Conservation (phyloP, 108 stramenopile genomes). For the Nitzschia putrida region DNA sequence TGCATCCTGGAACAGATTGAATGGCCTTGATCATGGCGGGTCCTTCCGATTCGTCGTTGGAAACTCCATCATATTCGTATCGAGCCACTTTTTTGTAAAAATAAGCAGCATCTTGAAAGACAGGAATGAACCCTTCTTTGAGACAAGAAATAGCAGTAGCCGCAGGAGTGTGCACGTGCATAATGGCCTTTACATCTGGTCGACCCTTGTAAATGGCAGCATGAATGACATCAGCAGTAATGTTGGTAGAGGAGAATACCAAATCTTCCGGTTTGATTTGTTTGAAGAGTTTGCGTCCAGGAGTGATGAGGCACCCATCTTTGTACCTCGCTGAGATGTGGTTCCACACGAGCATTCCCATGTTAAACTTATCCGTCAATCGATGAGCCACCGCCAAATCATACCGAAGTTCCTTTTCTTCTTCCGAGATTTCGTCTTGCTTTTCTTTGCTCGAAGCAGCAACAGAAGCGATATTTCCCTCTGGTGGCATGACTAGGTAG, state of each 20-base stretch:
- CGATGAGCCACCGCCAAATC: constrained; percentile 52
- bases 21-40: constrained; percentile 45
- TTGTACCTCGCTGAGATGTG: constrained; percentile 57
- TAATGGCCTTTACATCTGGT: constrained; percentile 59
- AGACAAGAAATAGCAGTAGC: constrained; percentile 57
- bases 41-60: constrained; percentile 49
- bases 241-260: constrained; percentile 47
- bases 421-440: neutral
- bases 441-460: too few species aligned
- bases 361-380: constrained; percentile 46
- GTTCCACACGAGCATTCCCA: constrained; percentile 73
- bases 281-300: constrained; percentile 48
- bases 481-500: too few species aligned
- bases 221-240: constrained; percentile 66
- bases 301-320: constrained; percentile 57
- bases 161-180: constrained; percentile 64
- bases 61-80: constrained; percentile 59
- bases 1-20: constrained; percentile 31
- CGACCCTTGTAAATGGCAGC: constrained; percentile 56
- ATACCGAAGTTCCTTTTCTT: constrained; percentile 39
- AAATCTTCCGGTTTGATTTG: constrained; percentile 53
- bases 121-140: constrained; percentile 48
- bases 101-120: constrained; percentile 54
- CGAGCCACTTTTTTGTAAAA: constrained; percentile 53
- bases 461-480: too few species aligned